Conservation (phyloP, 106 monocot genomes). For the Acanthochlamys bracteata region DNA sequence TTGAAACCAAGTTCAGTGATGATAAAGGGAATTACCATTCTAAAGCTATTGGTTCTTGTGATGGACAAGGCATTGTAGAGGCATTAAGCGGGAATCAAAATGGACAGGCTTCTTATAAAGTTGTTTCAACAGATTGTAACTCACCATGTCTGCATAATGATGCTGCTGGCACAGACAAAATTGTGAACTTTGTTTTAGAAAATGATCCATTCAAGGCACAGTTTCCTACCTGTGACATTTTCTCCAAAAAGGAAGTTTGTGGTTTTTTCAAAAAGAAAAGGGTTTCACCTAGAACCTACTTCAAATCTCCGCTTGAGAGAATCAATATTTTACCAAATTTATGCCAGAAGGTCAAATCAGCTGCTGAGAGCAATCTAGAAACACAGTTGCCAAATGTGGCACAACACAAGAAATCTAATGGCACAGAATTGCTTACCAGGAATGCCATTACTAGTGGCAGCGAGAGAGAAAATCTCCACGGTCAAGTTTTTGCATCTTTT, state of each 20-base stretch:
- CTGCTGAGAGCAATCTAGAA: slow-evolving; percentile 13
- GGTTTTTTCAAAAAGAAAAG: slow-evolving; percentile 50
- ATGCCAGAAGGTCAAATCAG: slow-evolving; percentile 5
- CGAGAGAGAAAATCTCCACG: slow-evolving; percentile 20
- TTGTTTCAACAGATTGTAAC: slow-evolving; percentile 7
- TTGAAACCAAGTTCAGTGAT: slow-evolving; percentile 8
- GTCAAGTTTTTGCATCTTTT: slow-evolving; percentile 13
- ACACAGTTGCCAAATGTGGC: slow-evolving; percentile 8
- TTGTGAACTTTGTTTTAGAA: slow-evolving; percentile 15
- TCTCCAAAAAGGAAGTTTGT: slow-evolving; percentile 68
- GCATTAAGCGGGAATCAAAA: slow-evolving; percentile 12
- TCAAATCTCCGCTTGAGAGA: slow-evolving; percentile 27
- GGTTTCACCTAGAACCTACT: slow-evolving; percentile 44
- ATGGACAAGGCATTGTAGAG: slow-evolving; percentile 1
- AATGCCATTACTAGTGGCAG: slow-evolving; percentile 2
- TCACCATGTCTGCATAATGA: slow-evolving; percentile 1
- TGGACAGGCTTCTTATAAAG: slow-evolving; percentile 10
- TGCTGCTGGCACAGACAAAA: slow-evolving; percentile 15
- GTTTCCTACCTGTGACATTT: slow-evolving; percentile 73
- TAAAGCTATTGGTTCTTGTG: not conserved
- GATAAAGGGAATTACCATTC: slow-evolving; percentile 13
- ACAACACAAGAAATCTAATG: slow-evolving; percentile 27
- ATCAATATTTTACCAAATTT: slow-evolving; percentile 14
- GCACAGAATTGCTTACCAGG: slow-evolving; percentile 6
- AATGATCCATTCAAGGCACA: slow-evolving; percentile 65